Evolutionary conservation across 1,139 yeast species (phyloP).

Genomic region (Taphrina pruni): DNA sequence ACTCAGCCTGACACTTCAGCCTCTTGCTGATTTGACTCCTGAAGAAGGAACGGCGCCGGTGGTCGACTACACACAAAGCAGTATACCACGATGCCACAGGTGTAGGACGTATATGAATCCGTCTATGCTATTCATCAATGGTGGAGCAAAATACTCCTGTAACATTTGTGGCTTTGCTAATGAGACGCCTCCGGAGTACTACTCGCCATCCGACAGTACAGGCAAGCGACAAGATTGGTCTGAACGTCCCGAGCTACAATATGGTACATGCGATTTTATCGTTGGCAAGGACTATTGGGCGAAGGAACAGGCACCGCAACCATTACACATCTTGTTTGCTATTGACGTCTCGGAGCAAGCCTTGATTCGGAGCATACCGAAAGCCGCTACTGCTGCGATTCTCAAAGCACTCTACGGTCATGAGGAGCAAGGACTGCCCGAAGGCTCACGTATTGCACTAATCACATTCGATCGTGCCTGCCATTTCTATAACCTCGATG

Average conservation of each 20-base stretch:
- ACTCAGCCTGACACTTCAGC: conserved; percentile 77
- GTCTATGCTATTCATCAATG: conserved; percentile 68
- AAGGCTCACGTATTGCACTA: conserved; percentile 65
- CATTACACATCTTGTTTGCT: conserved; percentile 75
- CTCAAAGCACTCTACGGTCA: conserved; percentile 60
- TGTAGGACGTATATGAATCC: conserved; percentile 92
- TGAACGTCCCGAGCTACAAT: conserved; percentile 74
- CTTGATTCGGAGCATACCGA: conserved; percentile 66
- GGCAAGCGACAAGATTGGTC: conserved; percentile 69
- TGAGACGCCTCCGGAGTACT: conserved; percentile 65
- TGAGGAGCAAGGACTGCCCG: conserved; percentile 52
- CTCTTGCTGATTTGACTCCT: conserved; percentile 68
- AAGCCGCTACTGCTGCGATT: conserved; percentile 74
- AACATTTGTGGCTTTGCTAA: conserved; percentile 86
- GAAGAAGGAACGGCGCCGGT: conserved; percentile 68
- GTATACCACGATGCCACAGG: conserved; percentile 75
- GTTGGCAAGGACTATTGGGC: conserved; percentile 78
- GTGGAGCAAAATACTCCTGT: conserved; percentile 73
- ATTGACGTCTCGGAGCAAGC: conserved; percentile 75
- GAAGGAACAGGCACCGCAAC: conserved; percentile 52
- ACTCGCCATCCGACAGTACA: conserved; percentile 64
- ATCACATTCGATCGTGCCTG: conserved; percentile 76
- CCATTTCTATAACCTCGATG: conserved; percentile 71
- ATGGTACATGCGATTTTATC: conserved; percentile 82
- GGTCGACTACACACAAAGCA: conserved; percentile 61